These are phyloP conservation scores for Orbilia blumenaviensis DNA, from an alignment of 2,329 filamentous ascomycete genomes.

Conservation along the genomic window DNA sequence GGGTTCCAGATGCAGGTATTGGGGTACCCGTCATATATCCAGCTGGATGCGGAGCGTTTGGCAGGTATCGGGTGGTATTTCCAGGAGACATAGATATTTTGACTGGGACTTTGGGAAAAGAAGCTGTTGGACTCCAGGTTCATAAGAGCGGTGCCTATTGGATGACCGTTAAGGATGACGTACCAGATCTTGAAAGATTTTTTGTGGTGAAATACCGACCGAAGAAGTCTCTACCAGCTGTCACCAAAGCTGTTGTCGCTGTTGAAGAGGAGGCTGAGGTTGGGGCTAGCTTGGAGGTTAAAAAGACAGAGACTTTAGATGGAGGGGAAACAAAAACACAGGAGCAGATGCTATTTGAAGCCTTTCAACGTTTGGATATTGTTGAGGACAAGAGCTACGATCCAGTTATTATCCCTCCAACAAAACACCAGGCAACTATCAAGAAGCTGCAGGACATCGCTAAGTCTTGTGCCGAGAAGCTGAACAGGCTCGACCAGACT, in stretches of 20 bases:
- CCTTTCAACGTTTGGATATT: slow-evolving; percentile 31
- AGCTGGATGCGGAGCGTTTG: slow-evolving; percentile 31
- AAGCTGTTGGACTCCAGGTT: slow-evolving; percentile 33
- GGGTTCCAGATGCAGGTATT: slow-evolving; percentile 27
- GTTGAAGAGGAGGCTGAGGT: slow-evolving; percentile 6
- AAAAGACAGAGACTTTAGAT: not conserved
- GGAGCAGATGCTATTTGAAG: slow-evolving; percentile 37
- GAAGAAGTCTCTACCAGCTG: not conserved
- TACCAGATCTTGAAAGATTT: slow-evolving; percentile 23
- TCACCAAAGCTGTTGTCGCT: not conserved
- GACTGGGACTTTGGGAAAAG: slow-evolving; percentile 26
- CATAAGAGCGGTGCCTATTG: slow-evolving; percentile 38
- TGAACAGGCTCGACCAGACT: slow-evolving; percentile 16
- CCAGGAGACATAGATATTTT: slow-evolving; percentile 41
- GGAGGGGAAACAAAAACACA: not conserved
- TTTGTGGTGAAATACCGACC: slow-evolving; percentile 46
- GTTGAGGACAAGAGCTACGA: slow-evolving; percentile 24
- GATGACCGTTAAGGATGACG: slow-evolving; percentile 33
- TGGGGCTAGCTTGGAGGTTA: slow-evolving; percentile 15
- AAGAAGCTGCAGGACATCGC: slow-evolving; percentile 29
- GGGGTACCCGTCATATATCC: slow-evolving; percentile 43
- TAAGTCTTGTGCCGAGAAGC: slow-evolving; percentile 6
- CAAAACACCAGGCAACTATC: slow-evolving; percentile 15
- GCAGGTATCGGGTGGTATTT: slow-evolving; percentile 37
- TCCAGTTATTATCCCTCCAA: slow-evolving; percentile 10